Conservation (phyloP, 768 basidiomycete genomes). For the Rhizopogon roseolus region DNA sequence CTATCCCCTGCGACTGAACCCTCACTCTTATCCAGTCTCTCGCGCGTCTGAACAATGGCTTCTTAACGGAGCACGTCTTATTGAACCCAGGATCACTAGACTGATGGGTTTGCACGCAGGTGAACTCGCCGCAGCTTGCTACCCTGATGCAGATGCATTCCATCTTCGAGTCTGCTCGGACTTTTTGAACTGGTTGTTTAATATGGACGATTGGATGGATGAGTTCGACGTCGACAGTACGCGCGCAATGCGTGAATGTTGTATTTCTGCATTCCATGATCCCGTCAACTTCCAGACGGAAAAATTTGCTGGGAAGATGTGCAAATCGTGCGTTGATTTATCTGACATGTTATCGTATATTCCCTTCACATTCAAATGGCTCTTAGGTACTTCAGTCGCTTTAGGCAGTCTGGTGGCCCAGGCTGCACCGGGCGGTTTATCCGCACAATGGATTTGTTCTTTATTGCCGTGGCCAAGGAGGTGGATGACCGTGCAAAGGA, state of each 20-base stretch:
- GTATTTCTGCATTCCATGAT: slow-evolving; percentile 25
- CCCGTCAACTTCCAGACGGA: slow-evolving; percentile 21
- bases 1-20: slow-evolving; percentile 31
- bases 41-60: slow-evolving; percentile 35
- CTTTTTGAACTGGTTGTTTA: slow-evolving; percentile 41
- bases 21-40: slow-evolving; percentile 29
- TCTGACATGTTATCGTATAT: not conserved
- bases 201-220: slow-evolving; percentile 36
- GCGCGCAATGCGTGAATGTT: slow-evolving; percentile 24
- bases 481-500: slow-evolving; percentile 36
- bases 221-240: slow-evolving; percentile 29
- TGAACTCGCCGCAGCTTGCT: slow-evolving; percentile 56
- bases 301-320: slow-evolving; percentile 26
- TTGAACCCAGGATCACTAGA: slow-evolving; percentile 16
- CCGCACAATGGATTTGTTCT: slow-evolving; percentile 36
- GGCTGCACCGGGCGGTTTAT: slow-evolving; percentile 39
- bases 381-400: slow-evolving; percentile 34
- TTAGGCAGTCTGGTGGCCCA: slow-evolving; percentile 31
- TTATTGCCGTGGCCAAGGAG: slow-evolving; percentile 37
- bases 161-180: slow-evolving; percentile 56
- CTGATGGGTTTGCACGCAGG: slow-evolving; percentile 54
- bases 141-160: slow-evolving; percentile 42
- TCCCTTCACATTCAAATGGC: not conserved
- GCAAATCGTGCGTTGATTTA: slow-evolving; percentile 27
- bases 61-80: slow-evolving; percentile 8